Base-by-base conservation (phyloP, 2,329 filamentous ascomycete genomes). In the Tolypocladium guangdongense region DNA sequence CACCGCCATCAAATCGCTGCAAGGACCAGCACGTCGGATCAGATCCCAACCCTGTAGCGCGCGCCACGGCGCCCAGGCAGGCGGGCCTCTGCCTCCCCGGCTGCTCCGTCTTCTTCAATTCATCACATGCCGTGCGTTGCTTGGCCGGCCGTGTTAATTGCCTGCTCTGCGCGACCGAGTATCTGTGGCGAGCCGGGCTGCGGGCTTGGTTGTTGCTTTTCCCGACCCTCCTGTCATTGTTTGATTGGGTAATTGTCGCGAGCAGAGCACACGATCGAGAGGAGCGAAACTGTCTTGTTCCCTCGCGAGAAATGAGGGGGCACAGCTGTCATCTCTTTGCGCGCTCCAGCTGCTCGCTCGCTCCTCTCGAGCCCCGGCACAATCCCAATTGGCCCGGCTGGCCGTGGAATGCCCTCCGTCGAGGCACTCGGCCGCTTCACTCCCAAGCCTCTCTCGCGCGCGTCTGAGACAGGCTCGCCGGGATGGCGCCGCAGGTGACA, bases 291-390 rank as follows among this genome's bases (percentile, higher is more conserved):
- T 27, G 27, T 38, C 27, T 6, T 37, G 48, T 50, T 20, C 36
- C 48, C 48, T 27, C 33, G 48, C 22, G 48, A 37, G 36, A 38
- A 11, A 36, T 38, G 48, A 27, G 14, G 20, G 43, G 27, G 18
- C 24, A 7, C 16, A 30, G 32, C 35, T 52, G 51, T 41, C 51
- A 33, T 38, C 51, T 48, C 51, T 52, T 52, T 35, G 36, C 51
- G 35, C 51, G n/a, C 24, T 24, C 46, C 51, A 49, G 45, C 30
- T 2, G 30, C 30, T 30, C 30, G 30, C 41, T 30, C 41, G 14
- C 24, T 43, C 12, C 1, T 12, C 24, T 18, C 41, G 24, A 46
- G 16, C 43, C 16, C 22, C 41, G 41, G 41, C 16, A 46, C 27
- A 32, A 20, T 20, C 27, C 24, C 41, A 24, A 46, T 24, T 24